Base-by-base conservation (phyloP, 768 basidiomycete genomes). In the Mycena haematopus region DNA sequence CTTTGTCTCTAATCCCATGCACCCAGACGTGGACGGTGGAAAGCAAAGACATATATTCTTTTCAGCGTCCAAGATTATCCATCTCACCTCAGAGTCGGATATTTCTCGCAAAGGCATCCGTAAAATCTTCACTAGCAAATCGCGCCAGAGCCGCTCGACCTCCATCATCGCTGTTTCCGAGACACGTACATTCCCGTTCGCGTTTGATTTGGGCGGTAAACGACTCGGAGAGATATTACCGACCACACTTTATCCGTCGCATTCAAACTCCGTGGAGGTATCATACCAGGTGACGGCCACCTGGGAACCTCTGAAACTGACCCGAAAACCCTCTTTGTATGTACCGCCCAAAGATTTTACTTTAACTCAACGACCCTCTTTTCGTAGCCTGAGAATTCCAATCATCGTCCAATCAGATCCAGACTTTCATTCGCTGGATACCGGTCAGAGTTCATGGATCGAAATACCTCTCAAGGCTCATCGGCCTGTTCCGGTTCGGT, bases 391-490 rank as follows among this genome's bases (percentile, higher is more conserved):
- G 25, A 77, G 80, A 47, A 77, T 77, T 0, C 83, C 82, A 15
- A 69, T 84, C 52, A 53, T 82, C 21, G 71, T 81, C 22, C 79
- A 80, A 42, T 76, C 77, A 2, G 80, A 80, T 45, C 60, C 69
- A 2, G 80, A 79, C 59, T 78, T 80, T 50, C 75, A 76, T 46
- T 79, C 78, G 9, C 55, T 76, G 14, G 79, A 80, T 21, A 75
- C 74, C n/a, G 70, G 75, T 40, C 74, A 75, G 2, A 72, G 75
- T n/a, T 73, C 77, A 1, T 84, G 82, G 83, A 47, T 81, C 2
- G 83, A 84, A 61, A 75, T 79, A 29, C 75, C 79, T 6, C 68
- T 84, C 24, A 73, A 71, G 29, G 67, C 76, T 1, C 80, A 81
- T 50, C 76, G 81, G 11, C 66, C 66, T 0, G 70, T 82, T 42